A percentile compares a stretch with the other conserved stretches of the same genome.
phyloP scores from a whole-genome alignment of 2,329 filamentous ascomycete species.

The Zymoseptoria tritici region DNA sequence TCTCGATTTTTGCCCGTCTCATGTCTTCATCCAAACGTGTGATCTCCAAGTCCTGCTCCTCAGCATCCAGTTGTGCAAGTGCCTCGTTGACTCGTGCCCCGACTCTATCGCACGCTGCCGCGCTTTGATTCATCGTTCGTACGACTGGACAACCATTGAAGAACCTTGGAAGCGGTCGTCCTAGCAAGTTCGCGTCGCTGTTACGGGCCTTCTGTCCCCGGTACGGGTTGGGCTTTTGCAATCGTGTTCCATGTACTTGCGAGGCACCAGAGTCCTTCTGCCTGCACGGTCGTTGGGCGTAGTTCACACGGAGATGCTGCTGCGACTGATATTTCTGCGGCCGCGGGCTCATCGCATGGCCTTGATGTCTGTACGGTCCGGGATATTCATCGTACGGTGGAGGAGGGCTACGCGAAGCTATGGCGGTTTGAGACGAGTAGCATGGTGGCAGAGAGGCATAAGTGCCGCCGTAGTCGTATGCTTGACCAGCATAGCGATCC shows the following conservation, averaged over 20 bases:
- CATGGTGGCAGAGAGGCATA: background rate
- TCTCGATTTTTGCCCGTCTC: background rate
- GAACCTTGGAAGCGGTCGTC: slow-evolving; percentile 1
- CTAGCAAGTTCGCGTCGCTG: slow-evolving; percentile 9
- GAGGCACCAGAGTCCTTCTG: slow-evolving; percentile 8
- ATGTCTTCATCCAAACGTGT: background rate
- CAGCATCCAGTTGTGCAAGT: slow-evolving; percentile 65
- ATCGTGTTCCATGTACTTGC: slow-evolving; percentile 6
- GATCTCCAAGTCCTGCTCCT: slow-evolving; percentile 35
- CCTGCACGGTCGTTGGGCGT: background rate
- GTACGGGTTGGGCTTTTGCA: background rate
- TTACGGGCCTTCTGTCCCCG: slow-evolving; percentile 10
- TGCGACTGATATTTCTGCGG: slow-evolving; percentile 1
- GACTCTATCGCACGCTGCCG: slow-evolving; percentile 51
- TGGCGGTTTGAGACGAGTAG: background rate
- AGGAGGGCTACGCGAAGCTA: slow-evolving; percentile 7
- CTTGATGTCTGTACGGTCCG: slow-evolving; percentile 6
- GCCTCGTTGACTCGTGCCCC: slow-evolving; percentile 57
- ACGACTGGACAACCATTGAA: slow-evolving; percentile 15
- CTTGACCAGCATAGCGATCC: background rate
- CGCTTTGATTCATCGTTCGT: slow-evolving; percentile 31
- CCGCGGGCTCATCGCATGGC: slow-evolving; percentile 7
- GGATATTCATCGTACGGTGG: slow-evolving; percentile 12
- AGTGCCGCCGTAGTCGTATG: background rate
- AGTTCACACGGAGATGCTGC: slow-evolving; percentile 4